These are phyloP conservation scores for Botrytis byssoidea DNA, from an alignment of 2,329 filamentous ascomycete species.

Conservation along the genomic window DNA sequence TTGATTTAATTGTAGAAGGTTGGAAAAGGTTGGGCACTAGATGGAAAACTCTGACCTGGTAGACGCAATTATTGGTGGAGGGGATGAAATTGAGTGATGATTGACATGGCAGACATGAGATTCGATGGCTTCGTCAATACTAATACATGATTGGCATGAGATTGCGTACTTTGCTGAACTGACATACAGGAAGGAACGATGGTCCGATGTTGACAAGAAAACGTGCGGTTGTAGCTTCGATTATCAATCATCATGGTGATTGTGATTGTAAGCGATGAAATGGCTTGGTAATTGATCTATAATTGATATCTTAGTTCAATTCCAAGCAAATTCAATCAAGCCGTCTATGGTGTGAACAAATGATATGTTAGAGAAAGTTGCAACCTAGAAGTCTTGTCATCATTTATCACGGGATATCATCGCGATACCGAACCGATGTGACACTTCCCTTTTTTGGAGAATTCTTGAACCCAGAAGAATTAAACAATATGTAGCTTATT, in stretches of 20 bases:
- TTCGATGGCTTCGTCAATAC: not conserved
- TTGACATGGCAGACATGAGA: not conserved
- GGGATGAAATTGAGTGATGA: not conserved
- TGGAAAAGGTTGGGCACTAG: not conserved
- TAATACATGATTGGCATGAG: not conserved
- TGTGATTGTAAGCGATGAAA: not conserved
- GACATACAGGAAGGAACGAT: not conserved
- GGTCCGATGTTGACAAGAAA: not conserved
- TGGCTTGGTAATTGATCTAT: not conserved
- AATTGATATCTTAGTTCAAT: not conserved
- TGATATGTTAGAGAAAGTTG: not conserved
- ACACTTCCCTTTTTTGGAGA: not conserved
- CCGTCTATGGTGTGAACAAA: not conserved
- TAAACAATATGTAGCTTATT: not conserved
- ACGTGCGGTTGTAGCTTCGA: not conserved
- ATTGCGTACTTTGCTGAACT: not conserved
- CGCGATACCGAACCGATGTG: not conserved
- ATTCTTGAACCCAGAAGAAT: not conserved
- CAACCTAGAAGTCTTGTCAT: conserved; percentile 7
- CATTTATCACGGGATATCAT: not conserved
- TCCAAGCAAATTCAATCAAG: not conserved
- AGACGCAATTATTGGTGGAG: not conserved
- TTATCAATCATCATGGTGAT: not conserved
- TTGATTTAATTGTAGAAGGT: not conserved
- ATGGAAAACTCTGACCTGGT: not conserved